Conservation (phyloP, 2,329 filamentous ascomycete genomes). For the Penicillium crustosum region DNA sequence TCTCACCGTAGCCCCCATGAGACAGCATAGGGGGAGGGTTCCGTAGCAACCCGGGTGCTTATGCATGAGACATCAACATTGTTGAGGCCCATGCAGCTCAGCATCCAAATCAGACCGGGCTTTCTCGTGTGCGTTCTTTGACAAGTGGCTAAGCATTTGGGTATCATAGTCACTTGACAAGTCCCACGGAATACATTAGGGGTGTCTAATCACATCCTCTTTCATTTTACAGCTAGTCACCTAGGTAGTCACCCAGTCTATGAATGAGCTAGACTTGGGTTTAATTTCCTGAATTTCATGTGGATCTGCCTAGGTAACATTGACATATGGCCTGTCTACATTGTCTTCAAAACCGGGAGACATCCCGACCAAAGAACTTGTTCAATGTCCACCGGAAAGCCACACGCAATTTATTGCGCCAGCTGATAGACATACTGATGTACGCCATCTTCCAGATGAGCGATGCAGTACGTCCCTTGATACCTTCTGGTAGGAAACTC, state of each 20-base stretch:
- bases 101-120: background rate
- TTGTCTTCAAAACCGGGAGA: slow-evolving; percentile 42
- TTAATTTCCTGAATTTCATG: background rate
- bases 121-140: background rate
- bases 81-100: background rate
- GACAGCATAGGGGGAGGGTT: background rate
- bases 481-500: slow-evolving; percentile 36
- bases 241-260: background rate
- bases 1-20: background rate
- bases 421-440: slow-evolving; percentile 49
- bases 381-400: slow-evolving; percentile 46
- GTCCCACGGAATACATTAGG: background rate
- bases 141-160: background rate
- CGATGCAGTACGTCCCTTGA: slow-evolving; percentile 44
- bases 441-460: slow-evolving; percentile 49
- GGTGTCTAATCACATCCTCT: background rate
- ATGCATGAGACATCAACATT: background rate
- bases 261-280: background rate
- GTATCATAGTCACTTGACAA: background rate
- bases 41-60: background rate
- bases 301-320: background rate
- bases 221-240: background rate
- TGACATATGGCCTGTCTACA: background rate
- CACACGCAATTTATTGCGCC: slow-evolving; percentile 46
- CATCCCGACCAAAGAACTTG: slow-evolving; percentile 45